These are phyloP conservation scores for Diaporthe sp. DNA, from an alignment of 2,329 filamentous ascomycete species.

Conservation along the genomic window DNA sequence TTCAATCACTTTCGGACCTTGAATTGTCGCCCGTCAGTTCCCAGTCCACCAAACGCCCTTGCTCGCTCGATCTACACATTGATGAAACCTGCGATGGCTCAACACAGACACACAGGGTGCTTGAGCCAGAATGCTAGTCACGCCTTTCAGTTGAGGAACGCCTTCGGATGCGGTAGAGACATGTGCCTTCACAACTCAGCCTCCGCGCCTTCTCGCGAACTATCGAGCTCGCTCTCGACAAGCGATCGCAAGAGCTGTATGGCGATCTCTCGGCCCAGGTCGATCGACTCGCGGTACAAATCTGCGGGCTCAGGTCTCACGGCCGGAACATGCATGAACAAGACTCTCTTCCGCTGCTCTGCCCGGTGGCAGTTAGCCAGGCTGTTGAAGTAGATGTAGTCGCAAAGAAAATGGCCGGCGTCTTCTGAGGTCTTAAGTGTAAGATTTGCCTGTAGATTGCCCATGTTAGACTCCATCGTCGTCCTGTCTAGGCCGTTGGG, in stretches of 20 bases:
- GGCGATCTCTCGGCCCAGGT: constrained; percentile 64
- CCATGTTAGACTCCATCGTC: constrained; percentile 29
- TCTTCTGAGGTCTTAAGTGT: constrained; percentile 75
- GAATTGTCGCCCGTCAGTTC: neutral
- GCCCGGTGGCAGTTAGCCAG: constrained; percentile 69
- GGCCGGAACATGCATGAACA: constrained; percentile 82
- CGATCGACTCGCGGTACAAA: constrained; percentile 62
- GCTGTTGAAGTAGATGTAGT: constrained; percentile 83
- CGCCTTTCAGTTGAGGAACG: neutral
- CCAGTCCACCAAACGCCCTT: neutral
- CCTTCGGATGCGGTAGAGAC: constrained; percentile 8
- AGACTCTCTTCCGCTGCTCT: constrained; percentile 63
- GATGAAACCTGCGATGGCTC: neutral
- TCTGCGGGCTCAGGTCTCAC: constrained; percentile 81
- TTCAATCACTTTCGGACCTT: neutral
- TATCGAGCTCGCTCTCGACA: constrained; percentile 63
- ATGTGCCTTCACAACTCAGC: neutral
- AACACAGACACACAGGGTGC: neutral
- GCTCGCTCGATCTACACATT: constrained; percentile 7
- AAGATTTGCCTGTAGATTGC: constrained; percentile 51
- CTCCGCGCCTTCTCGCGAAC: constrained; percentile 32
- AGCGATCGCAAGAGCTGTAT: constrained; percentile 70
- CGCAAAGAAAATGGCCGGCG: constrained; percentile 81
- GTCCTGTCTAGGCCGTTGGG: neutral
- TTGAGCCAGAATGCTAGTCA: neutral